A percentile compares a stretch with the other conserved stretches of the same genome.
phyloP scores from a whole-genome alignment of 2,329 filamentous ascomycete genomes.

The Thelonectria discophora region DNA sequence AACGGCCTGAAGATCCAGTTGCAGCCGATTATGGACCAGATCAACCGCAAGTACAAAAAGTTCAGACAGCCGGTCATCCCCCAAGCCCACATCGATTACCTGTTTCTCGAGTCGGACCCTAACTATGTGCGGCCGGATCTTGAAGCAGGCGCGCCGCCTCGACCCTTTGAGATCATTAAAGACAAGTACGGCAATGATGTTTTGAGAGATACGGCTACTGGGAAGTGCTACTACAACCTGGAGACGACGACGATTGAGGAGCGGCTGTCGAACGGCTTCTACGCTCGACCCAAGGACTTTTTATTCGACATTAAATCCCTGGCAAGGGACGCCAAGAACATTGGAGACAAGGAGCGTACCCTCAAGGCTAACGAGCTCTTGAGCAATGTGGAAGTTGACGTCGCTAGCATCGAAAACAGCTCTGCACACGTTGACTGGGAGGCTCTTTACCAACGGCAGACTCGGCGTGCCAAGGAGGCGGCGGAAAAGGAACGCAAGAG shows the following conservation, averaged over 20 bases:
- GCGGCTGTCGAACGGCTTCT: slow-evolving; percentile 95
- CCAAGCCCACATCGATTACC: slow-evolving; percentile 76
- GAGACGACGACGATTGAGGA: slow-evolving; percentile 94
- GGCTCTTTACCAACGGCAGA: slow-evolving; percentile 77
- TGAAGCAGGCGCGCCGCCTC: slow-evolving; percentile 58
- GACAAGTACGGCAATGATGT: slow-evolving; percentile 83
- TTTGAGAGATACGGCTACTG: slow-evolving; percentile 76
- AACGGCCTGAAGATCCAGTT: slow-evolving; percentile 89
- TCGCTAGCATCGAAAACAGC: slow-evolving; percentile 76
- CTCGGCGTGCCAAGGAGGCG: slow-evolving; percentile 68
- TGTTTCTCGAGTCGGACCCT: slow-evolving; percentile 85
- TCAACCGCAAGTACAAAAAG: slow-evolving; percentile 87
- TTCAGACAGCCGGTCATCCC: slow-evolving; percentile 85
- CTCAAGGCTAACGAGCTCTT: slow-evolving; percentile 91
- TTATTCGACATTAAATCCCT: slow-evolving; percentile 85
- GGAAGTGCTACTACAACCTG: slow-evolving; percentile 94
- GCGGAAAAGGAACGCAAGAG: slow-evolving; percentile 71
- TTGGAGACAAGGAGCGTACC: slow-evolving; percentile 83
- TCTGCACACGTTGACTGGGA: slow-evolving; percentile 80
- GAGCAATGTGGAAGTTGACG: slow-evolving; percentile 93
- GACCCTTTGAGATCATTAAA: slow-evolving; percentile 81
- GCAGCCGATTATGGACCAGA: slow-evolving; percentile 96
- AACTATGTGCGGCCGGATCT: slow-evolving; percentile 69
- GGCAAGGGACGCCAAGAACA: slow-evolving; percentile 82
- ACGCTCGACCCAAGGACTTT: slow-evolving; percentile 90